Conservation (phyloP, 345 rosid species). For the Populus euphratica region DNA sequence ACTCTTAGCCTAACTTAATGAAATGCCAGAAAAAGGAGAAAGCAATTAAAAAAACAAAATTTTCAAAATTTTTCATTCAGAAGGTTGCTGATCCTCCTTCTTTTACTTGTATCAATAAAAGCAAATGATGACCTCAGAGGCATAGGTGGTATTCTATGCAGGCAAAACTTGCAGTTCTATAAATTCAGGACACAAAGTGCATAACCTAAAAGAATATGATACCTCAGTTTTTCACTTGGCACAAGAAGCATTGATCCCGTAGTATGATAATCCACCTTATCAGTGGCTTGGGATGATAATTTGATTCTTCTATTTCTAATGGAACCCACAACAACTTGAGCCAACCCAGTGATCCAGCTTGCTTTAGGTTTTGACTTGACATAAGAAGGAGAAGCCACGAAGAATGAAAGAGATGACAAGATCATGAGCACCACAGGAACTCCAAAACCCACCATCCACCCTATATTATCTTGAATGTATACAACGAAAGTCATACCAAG, state of each 20-base stretch:
- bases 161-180: too few species aligned
- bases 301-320: conserved; percentile 26
- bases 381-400: conserved; percentile 42
- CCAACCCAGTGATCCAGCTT: conserved; percentile 42
- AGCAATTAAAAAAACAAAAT: too few species aligned
- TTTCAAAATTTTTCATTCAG: too few species aligned
- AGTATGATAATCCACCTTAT: conserved; percentile 4
- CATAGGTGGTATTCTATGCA: too few species aligned
- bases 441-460: conserved; percentile 63
- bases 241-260: conserved; percentile 21
- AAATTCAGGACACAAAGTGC: background rate
- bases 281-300: conserved; percentile 13
- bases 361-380: conserved; percentile 29
- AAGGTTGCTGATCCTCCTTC: too few species aligned
- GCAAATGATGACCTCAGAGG: too few species aligned
- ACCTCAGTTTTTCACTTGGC: conserved; percentile 50
- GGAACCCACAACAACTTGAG: conserved; percentile 42
- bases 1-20: too few species aligned
- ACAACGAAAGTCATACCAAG: conserved; percentile 41
- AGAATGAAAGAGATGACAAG: conserved; percentile 39
- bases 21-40: too few species aligned
- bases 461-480: conserved; percentile 44
- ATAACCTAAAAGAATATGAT: background rate
- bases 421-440: conserved; percentile 40
- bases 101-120: too few species aligned